phyloP scores from a whole-genome alignment of 1,139 yeast species.

The Hyphopichia burtonii region DNA sequence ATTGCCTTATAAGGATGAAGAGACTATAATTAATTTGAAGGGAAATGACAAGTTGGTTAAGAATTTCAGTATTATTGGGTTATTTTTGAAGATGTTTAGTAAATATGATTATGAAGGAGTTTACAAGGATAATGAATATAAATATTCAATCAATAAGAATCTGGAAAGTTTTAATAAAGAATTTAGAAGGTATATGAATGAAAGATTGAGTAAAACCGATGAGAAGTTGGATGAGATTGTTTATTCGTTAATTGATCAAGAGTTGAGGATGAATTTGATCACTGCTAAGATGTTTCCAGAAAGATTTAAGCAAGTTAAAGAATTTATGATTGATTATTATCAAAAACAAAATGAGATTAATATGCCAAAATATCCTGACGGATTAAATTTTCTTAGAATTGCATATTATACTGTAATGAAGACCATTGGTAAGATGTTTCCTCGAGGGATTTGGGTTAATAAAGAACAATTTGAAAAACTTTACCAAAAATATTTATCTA shows the following conservation, averaged over 20 bases:
- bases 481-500: slow-evolving; percentile 30
- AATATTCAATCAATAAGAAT: slow-evolving; percentile 34
- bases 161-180: slow-evolving; percentile 28
- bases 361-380: slow-evolving; percentile 30
- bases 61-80: slow-evolving; percentile 30
- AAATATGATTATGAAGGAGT: slow-evolving; percentile 26
- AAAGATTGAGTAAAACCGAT: slow-evolving; percentile 32
- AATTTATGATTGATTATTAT: slow-evolving; percentile 41
- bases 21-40: slow-evolving; percentile 21
- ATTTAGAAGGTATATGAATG: slow-evolving; percentile 32
- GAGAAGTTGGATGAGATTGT: slow-evolving; percentile 38
- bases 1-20: slow-evolving; percentile 37
- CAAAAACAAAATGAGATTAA: slow-evolving; percentile 35
- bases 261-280: slow-evolving; percentile 41
- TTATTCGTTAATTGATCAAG: slow-evolving; percentile 38
- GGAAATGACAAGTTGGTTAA: slow-evolving; percentile 26
- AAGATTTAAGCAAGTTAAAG: slow-evolving; percentile 38
- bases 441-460: slow-evolving; percentile 45
- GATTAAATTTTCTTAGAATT: slow-evolving; percentile 23
- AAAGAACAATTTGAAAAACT: slow-evolving; percentile 30
- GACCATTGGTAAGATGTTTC: slow-evolving; percentile 38
- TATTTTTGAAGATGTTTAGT: slow-evolving; percentile 32
- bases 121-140: slow-evolving; percentile 36
- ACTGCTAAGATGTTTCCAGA: slow-evolving; percentile 31
- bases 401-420: slow-evolving; percentile 41